A percentile compares a stretch with the other conserved stretches of the same genome.
Conservation (phyloP, 495 filamentous ascomycete genomes). For the Hapsidospora chrysogenum region DNA sequence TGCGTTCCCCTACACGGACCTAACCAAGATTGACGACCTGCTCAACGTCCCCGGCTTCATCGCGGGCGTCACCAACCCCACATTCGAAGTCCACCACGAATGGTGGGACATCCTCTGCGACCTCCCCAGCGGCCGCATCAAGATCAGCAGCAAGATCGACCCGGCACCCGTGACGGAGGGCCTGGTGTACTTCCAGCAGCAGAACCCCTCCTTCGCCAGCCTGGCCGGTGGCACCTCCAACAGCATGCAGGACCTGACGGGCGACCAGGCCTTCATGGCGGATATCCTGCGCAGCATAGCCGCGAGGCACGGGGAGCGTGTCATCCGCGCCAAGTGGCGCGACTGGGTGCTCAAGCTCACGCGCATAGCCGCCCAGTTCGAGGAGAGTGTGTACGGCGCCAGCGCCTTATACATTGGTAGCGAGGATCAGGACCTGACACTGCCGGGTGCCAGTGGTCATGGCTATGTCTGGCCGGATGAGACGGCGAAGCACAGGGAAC, state of each 20-base stretch:
- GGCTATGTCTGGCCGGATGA: constrained; percentile 93
- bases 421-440: constrained; percentile 46
- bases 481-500: constrained; percentile 57
- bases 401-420: constrained; percentile 79
- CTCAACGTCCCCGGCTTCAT: constrained; percentile 94
- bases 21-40: constrained; percentile 94
- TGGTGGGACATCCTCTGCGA: constrained; percentile 99
- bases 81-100: constrained; percentile 82
- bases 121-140: constrained; percentile 78
- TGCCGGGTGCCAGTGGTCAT: constrained; percentile 46
- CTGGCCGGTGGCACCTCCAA: constrained; percentile 24
- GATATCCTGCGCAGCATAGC: constrained; percentile 67
- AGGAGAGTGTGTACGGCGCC: constrained; percentile 85
- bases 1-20: constrained; percentile 95
- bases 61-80: constrained; percentile 93
- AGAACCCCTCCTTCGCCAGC: constrained; percentile 40
- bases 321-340: constrained; percentile 77
- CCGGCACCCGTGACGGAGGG: constrained; percentile 63
- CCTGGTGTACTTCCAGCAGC: constrained; percentile 69
- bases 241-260: constrained; percentile 50
- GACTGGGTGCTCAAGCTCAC: constrained; percentile 84
- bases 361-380: constrained; percentile 80
- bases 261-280: constrained; percentile 80
- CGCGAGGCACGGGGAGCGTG: constrained; percentile 75
- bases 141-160: constrained; percentile 75